Base-by-base conservation (phyloP, 768 basidiomycete genomes). In the Tricholoma matsutake region DNA sequence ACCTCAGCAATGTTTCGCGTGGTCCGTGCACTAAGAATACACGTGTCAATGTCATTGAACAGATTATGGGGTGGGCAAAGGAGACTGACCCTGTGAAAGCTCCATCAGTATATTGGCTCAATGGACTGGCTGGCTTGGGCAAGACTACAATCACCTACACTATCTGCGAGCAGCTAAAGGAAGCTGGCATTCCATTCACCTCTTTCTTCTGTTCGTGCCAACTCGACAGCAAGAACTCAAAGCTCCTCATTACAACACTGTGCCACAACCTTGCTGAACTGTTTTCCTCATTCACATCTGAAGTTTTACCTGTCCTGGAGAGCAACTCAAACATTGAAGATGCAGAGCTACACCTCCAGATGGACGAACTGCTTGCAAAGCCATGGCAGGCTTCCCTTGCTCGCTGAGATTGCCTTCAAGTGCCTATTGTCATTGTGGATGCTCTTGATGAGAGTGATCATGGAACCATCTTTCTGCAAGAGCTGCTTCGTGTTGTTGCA, bases 361-460 rank as follows among this genome's bases (percentile, higher is more conserved):
- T 49, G 1, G 25, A 28, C 14, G 10, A 49, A 13, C 25, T 49
- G 20, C 47, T 49, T 13, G 25, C 25, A 22, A 49, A 25, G 11
- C 47, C 47, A 22, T 49, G 47, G 47, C 47, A 49, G 47, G 47
- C 47, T 49, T 49, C 47, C 2, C 47, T 49, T 6, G 14, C 9
- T 49, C 47, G 25, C 47, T 22, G 47, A 25, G 47, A 49, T 49
- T 8, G 25, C 28, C 47, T 49, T 11, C 47, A 10, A 49, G 47
- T 13, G 25, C 47, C 25, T 10, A 22, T 57, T 1, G 10, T 57
- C 8, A 18, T 57, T 3, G 16, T 57, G 18, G 57, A 58, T 58
- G 57, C 57, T 58, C 37, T 58, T 10, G 57, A 58, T 58, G 57
- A 58, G 39, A 51, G 39, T 20, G 37, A 57, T 6, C 22, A 16